These are phyloP conservation scores for Trametes cingulata DNA, from an alignment of 768 basidiomycete species.

Conservation along the genomic window DNA sequence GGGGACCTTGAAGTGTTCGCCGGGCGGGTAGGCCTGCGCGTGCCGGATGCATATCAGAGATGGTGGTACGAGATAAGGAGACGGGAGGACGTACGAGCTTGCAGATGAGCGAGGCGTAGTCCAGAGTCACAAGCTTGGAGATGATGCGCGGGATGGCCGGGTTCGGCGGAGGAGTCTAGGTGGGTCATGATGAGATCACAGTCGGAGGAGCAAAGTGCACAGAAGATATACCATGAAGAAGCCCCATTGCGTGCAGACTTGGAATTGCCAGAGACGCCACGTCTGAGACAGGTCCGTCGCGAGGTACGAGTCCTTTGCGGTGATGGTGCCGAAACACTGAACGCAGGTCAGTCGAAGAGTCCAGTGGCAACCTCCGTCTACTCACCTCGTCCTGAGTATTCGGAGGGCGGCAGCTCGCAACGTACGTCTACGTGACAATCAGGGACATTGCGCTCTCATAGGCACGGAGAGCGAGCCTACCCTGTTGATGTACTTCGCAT, in stretches of 20 bases:
- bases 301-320: slow-evolving; percentile 62
- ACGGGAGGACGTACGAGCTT: slow-evolving; percentile 39
- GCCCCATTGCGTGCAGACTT: slow-evolving; percentile 88
- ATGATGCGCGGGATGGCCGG: slow-evolving; percentile 69
- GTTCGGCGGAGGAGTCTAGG: slow-evolving; percentile 73
- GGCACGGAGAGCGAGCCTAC: slow-evolving; percentile 32
- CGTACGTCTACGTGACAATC: slow-evolving; percentile 23
- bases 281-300: slow-evolving; percentile 60
- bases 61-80: neutral
- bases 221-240: slow-evolving; percentile 25
- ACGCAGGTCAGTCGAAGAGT: neutral
- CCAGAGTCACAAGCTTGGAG: slow-evolving; percentile 68
- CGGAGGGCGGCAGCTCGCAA: slow-evolving; percentile 40
- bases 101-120: slow-evolving; percentile 69
- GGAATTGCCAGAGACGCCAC: slow-evolving; percentile 91
- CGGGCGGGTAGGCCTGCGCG: slow-evolving; percentile 70
- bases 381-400: slow-evolving; percentile 52
- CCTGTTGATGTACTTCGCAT: slow-evolving; percentile 75
- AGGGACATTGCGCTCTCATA: neutral
- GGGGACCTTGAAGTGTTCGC: slow-evolving; percentile 73
- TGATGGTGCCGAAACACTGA: slow-evolving; percentile 85
- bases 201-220: neutral
- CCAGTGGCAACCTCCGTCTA: neutral
- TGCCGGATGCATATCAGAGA: neutral
- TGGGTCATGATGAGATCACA: neutral